phyloP scores from a whole-genome alignment of 2,329 filamentous ascomycete species.

The Talaromyces verruculosus region DNA sequence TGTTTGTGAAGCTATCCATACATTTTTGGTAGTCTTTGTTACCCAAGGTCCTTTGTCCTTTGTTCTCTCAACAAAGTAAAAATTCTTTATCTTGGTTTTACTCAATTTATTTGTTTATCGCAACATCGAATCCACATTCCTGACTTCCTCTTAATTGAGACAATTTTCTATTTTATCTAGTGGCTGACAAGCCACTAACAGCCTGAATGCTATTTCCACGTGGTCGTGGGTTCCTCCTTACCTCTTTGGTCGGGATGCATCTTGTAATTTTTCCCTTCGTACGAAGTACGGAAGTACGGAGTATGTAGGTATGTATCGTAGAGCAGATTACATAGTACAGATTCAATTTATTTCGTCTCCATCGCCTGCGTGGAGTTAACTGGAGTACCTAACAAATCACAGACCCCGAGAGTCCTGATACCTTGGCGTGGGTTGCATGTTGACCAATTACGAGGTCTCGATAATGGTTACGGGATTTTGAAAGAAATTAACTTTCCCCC shows the following conservation, averaged over 20 bases:
- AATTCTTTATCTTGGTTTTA: neutral
- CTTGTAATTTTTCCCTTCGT: neutral
- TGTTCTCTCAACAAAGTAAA: neutral
- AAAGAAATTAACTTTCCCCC: neutral
- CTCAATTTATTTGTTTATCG: neutral
- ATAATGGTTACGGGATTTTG: neutral
- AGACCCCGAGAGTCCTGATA: neutral
- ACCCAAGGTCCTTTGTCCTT: neutral
- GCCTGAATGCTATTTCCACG: constrained; percentile 7
- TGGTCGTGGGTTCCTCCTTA: constrained; percentile 9
- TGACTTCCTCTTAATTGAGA: neutral
- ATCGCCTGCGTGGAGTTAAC: neutral
- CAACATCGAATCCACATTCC: neutral
- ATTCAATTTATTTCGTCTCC: constrained; percentile 2
- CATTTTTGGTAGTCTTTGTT: neutral
- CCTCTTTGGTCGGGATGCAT: neutral
- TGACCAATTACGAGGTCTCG: neutral
- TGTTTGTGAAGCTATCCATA: neutral
- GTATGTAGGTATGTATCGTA: neutral
- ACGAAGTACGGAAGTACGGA: neutral
- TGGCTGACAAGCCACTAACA: neutral
- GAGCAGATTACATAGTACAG: neutral
- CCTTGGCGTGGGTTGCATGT: neutral
- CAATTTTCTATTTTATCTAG: neutral
- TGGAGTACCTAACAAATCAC: neutral